Base-by-base conservation (phyloP, 345 rosid species). In the Kernera saxatilis region DNA sequence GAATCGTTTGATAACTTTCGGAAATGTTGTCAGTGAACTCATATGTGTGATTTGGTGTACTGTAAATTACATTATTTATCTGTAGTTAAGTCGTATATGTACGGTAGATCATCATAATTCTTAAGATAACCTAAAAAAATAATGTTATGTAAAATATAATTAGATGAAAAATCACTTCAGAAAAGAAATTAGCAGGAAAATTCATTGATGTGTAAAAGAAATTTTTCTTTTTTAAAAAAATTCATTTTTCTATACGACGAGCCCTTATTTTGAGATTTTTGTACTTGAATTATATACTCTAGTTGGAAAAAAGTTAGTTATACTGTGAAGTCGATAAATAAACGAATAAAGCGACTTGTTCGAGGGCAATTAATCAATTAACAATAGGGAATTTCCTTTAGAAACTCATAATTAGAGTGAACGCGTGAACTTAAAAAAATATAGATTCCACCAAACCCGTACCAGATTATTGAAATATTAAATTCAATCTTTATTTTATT, bases 391-490 rank as follows among this genome's bases (percentile, higher is more conserved):
- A 21, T 40, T 36, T 69, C 14, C n/a, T 18, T 25, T 37, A 51
- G 5, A 44, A 70, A 60, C 25, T 27, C 68, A 50, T 60, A 71
- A 50, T 71, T 27, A 37, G 22, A 37, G 6, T 23, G 49, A 35
- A 72, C 49, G 70, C 76, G 56, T 72, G 70, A 57, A 19, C 10
- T 36, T 45, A 14, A 36, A 37, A 13, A 53, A 15, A 0, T 36
- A 27, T 52, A 35, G 2, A 35, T 45, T 55, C 25, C 64, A 73
- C 58, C 65, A 45, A 73, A 73, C 22, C 1, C 58, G 55, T 18
- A 64, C 41, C 50, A 64, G 12, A 44, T 13, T 25, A 18, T 15
- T 6, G 2, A 27, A 26, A 53, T 64, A 71, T 30, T 29, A 12
- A 33, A 53, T 52, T 29, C 27, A 18, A 6, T 2, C 5, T 55